Base-by-base conservation (phyloP, 140 eudicot genomes). In the Oenanthe javanica region DNA sequence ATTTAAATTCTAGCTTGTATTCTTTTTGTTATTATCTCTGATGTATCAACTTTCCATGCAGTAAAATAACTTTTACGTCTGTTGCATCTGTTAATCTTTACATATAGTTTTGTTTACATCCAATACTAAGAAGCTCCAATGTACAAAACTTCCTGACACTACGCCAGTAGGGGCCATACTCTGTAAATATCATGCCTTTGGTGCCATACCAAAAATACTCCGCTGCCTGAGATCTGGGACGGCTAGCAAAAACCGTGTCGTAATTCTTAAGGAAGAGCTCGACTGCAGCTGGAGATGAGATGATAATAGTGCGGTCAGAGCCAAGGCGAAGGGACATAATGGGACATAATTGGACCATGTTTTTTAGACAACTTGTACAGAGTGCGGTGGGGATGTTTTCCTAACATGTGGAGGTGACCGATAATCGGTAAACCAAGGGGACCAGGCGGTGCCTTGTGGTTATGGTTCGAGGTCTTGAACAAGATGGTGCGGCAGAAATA, bases 291-390 rank as follows among this genome's bases (percentile, higher is more conserved):
- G 64, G 64, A 27, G 73, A 66, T 1, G 73, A 66, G 73, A 66
- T 43, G 4, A 67, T 14, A 25, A 67, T 67, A 31, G 74, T 67
- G 0, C 46, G 74, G 9, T 31, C 18, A 19, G 43, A 38, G 42
- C 74, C 74, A 5, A 25, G 64, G 27, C 64, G 64, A 2, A 57
- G 25, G 46, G 74, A 67, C 74, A 67, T 31, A 12, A 67, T 67
- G 9, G 74, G 74, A 67, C 74, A 67, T 67, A 12, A 67, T 67
- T 3, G 74, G 74, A 67, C 74, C 74, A 25, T 67, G 31, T 16
- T 66, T 23, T 23, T 66, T 15, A 18, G 72, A 27, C 42, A 66
- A 7, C 11, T 23, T 23, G 42, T 66, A 36, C 6, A 66, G 42
- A 5, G 45, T 66, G 42, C 72, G 72, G 45, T 66, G 72, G 4